Evolutionary conservation across 108 stramenopile species (phyloP).

Genomic region (Cyclostephanos tholiformis): DNA sequence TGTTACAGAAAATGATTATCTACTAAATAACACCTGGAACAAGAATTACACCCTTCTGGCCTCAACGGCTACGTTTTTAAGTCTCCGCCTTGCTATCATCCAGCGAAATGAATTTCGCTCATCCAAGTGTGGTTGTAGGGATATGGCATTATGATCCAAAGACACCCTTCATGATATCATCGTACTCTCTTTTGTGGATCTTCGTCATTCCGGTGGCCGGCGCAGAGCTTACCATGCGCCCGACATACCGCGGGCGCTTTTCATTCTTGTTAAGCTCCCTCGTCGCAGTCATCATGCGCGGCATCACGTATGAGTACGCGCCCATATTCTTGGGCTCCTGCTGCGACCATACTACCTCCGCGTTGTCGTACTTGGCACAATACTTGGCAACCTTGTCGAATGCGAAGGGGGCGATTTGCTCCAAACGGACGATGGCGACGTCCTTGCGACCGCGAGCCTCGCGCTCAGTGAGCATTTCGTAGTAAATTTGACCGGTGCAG

Average conservation of each 20-base stretch:
- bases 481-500: slow-evolving; percentile 98
- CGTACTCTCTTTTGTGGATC: slow-evolving; percentile 87
- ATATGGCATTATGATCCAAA: slow-evolving; percentile 52
- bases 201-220: slow-evolving; percentile 95
- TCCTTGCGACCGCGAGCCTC: slow-evolving; percentile 78
- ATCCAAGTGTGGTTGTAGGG: too few species aligned
- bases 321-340: slow-evolving; percentile 99
- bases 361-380: slow-evolving; percentile 80
- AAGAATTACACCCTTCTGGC: too few species aligned
- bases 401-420: slow-evolving; percentile 99
- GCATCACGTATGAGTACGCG: slow-evolving; percentile 86
- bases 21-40: too few species aligned
- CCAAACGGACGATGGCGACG: slow-evolving; percentile 94
- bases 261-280: slow-evolving; percentile 91
- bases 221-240: slow-evolving; percentile 91
- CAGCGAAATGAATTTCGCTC: too few species aligned
- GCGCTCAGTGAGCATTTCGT: slow-evolving; percentile 92
- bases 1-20: too few species aligned
- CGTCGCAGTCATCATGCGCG: slow-evolving; percentile 95
- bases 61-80: neutral
- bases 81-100: neutral
- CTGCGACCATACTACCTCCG: slow-evolving; percentile 95
- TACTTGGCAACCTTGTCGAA: slow-evolving; percentile 93
- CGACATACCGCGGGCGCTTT: slow-evolving; percentile 92
- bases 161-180: slow-evolving; percentile 85